These are phyloP conservation scores for Phytophthora agathidicida DNA, from an alignment of 352 stramenopile genomes.

Conservation along the genomic window DNA sequence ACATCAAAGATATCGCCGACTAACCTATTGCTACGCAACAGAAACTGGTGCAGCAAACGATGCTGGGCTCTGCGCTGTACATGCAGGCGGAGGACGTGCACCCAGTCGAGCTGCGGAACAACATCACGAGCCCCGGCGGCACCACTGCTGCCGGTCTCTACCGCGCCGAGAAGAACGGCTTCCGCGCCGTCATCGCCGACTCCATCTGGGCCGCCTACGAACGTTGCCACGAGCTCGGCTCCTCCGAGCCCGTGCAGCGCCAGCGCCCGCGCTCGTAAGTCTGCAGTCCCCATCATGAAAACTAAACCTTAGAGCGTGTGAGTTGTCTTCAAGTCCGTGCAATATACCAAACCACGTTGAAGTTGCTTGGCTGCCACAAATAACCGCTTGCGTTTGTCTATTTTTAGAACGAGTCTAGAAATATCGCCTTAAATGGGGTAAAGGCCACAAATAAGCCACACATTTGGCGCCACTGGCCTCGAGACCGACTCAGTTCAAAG, in stretches of 20 bases:
- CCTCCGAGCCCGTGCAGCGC: constrained; percentile 67
- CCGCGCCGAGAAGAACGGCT: constrained; percentile 95
- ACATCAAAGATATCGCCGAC: too few relatives aligned
- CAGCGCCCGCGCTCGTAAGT: constrained; percentile 67
- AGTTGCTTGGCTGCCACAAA: too few relatives aligned
- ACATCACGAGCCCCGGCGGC: constrained; percentile 93
- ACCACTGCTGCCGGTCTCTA: constrained; percentile 96
- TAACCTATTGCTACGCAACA: constrained; percentile 18
- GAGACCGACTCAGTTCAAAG: constrained; percentile 13
- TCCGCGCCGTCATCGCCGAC: constrained; percentile 93
- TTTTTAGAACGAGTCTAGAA: too few relatives aligned
- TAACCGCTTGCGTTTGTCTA: constrained; percentile 12
- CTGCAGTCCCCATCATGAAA: neutral
- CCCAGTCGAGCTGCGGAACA: constrained; percentile 93
- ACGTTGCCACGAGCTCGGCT: constrained; percentile 93
- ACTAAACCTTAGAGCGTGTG: too few relatives aligned
- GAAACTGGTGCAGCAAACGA: constrained; percentile 95
- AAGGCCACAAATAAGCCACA: too few relatives aligned
- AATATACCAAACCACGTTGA: too few relatives aligned
- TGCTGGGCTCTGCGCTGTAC: constrained; percentile 93
- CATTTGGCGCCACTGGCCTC: neutral
- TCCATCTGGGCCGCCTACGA: constrained; percentile 97
- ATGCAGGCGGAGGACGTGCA: constrained; percentile 92
- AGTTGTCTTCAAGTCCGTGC: too few relatives aligned
- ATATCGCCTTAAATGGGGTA: too few relatives aligned